Base-by-base conservation (phyloP, 495 filamentous ascomycete genomes). In the Bryoglossum gracile region DNA sequence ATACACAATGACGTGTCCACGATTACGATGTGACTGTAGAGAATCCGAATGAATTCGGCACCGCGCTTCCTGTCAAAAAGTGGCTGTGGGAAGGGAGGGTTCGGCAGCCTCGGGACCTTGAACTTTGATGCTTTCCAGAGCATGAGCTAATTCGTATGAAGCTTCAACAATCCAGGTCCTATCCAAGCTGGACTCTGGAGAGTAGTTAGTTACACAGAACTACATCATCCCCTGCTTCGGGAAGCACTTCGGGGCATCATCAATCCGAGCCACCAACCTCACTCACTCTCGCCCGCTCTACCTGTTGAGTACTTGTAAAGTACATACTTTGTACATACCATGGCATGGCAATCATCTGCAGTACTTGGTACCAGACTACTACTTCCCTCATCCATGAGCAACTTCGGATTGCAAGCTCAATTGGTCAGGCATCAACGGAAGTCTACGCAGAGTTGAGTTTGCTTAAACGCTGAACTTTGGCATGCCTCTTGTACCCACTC, bases 361-460 rank as follows among this genome's bases (percentile, higher is more conserved):
- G 39, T 43, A 4, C 21, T 19, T 26, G 25, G 2, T 5, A 13
- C 8, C 35, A 38, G 35, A 8, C 22, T 19, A 38, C 13, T 41
- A 17, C 38, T 5, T 8, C 22, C 38, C 18, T 11, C 38, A 41
- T 41, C 22, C 38, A 3, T 36, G 44, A 41, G 22, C 10, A 46
- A 24, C 11, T 21, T 37, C 3, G 0, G 3, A 8, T 30, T 48
- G 21, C 34, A 19, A 35, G 19, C 19, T 34, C 30, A 43, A 47
- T 52, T 46, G 50, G 43, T 37, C 30, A 48, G 43, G 50, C 45
- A 48, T 54, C 51, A 48, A 22, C 51, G 44, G 51, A 48, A 39
- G 32, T 28, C 38, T 23, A 43, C 25, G 2, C 41, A 25, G 25
- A 37, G 24, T 35, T n/a, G 25, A 37, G 24, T 35, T n/a, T 38